A percentile compares a stretch with the other conserved stretches of the same genome.
Conservation (phyloP, 2,329 filamentous ascomycete genomes). For the Epichloe sp. region DNA sequence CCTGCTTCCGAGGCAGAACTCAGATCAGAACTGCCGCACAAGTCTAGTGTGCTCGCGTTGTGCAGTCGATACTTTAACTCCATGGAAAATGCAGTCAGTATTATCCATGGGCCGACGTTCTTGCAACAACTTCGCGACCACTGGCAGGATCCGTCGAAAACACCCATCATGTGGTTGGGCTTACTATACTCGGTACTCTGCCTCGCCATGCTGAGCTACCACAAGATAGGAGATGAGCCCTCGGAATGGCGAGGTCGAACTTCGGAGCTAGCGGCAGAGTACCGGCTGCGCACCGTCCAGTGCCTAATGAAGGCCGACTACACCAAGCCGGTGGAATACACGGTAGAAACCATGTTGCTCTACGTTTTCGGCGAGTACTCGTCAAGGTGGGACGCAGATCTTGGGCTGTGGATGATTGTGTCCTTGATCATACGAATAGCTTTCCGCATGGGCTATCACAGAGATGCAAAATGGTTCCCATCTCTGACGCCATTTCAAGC, state of each 20-base stretch:
- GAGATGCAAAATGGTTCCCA: slow-evolving; percentile 63
- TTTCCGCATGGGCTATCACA: slow-evolving; percentile 63
- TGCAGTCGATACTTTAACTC: slow-evolving; percentile 88
- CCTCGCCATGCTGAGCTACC: slow-evolving; percentile 65
- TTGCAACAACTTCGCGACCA: slow-evolving; percentile 53
- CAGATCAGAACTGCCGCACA: slow-evolving; percentile 64
- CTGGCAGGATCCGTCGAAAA: slow-evolving; percentile 61
- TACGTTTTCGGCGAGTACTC: slow-evolving; percentile 67
- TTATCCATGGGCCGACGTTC: slow-evolving; percentile 77
- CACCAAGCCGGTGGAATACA: slow-evolving; percentile 59
- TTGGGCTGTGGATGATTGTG: slow-evolving; percentile 48
- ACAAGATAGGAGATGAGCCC: slow-evolving; percentile 68
- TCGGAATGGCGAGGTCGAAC: slow-evolving; percentile 60
- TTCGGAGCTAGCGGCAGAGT: slow-evolving; percentile 47
- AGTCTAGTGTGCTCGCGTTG: slow-evolving; percentile 70
- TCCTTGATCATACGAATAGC: slow-evolving; percentile 43
- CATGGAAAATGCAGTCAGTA: slow-evolving; percentile 53
- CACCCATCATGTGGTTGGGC: slow-evolving; percentile 66
- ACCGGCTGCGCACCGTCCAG: slow-evolving; percentile 61
- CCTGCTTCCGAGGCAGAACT: slow-evolving; percentile 64
- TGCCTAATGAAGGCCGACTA: slow-evolving; percentile 66
- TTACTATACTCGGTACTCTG: slow-evolving; percentile 65
- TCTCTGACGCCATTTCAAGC: slow-evolving; percentile 60
- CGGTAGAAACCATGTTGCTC: slow-evolving; percentile 64
- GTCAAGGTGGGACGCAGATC: slow-evolving; percentile 59